Conservation (phyloP, 495 filamentous ascomycete genomes). For the Hyaloscypha hepaticicola region DNA sequence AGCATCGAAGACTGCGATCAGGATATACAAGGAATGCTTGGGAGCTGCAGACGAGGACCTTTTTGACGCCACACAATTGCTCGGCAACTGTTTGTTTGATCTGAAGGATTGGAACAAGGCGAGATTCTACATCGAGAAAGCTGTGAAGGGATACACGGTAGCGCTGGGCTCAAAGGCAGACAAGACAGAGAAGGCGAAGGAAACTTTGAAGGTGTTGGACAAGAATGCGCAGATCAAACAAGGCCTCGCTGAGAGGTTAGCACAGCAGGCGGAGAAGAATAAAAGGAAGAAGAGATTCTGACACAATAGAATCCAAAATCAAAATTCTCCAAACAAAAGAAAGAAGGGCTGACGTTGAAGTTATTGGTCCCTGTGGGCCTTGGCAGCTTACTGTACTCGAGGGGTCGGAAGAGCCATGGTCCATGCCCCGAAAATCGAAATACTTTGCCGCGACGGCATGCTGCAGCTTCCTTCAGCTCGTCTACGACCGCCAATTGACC, state of each 20-base stretch:
- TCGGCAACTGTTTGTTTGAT: not conserved
- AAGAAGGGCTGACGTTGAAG: not conserved
- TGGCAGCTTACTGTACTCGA: not conserved
- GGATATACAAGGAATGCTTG: conserved; percentile 6
- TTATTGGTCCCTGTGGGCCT: not conserved
- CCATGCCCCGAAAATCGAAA: not conserved
- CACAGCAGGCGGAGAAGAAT: conserved; percentile 5
- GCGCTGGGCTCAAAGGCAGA: not conserved
- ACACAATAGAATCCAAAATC: not conserved
- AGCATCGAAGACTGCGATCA: not conserved
- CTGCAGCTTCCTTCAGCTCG: not conserved
- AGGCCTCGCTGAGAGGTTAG: conserved; percentile 12
- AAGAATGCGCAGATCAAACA: not conserved
- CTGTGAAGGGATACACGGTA: not conserved
- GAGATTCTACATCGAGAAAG: conserved; percentile 5
- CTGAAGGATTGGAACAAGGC: conserved; percentile 18
- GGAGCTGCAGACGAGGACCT: not conserved
- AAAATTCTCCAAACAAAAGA: not conserved
- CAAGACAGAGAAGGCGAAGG: not conserved
- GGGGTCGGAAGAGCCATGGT: not conserved
- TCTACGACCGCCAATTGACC: not conserved
- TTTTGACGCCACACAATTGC: not conserved
- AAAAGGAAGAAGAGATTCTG: conserved; percentile 3
- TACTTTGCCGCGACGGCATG: not conserved
- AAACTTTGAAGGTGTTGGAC: conserved; percentile 1